phyloP scores from a whole-genome alignment of 768 basidiomycete species.

The Neoboletus brunneissimus region DNA sequence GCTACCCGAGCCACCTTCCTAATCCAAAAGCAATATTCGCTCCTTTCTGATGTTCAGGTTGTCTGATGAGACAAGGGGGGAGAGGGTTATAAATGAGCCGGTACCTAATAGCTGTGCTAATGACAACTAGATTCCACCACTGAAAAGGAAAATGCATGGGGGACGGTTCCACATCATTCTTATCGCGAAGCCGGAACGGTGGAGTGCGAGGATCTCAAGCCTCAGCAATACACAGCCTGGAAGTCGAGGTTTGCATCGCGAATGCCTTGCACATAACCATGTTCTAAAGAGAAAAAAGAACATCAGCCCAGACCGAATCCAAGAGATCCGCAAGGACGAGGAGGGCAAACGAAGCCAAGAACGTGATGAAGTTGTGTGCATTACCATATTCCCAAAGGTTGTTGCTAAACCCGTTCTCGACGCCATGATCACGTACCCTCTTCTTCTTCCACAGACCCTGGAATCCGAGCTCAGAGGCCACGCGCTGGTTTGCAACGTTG shows the following conservation, averaged over 20 bases:
- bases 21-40: too few species aligned
- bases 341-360: not conserved
- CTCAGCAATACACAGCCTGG: constrained; percentile 32
- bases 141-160: not conserved
- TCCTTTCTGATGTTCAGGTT: too few species aligned
- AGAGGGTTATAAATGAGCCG: not conserved
- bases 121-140: not conserved
- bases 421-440: constrained; percentile 44
- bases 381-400: constrained; percentile 68
- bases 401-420: constrained; percentile 35
- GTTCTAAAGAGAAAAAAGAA: constrained; percentile 38
- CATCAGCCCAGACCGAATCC: not conserved
- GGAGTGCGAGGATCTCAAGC: not conserved
- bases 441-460: constrained; percentile 54
- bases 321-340: not conserved
- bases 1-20: too few species aligned
- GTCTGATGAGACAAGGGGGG: too few species aligned
- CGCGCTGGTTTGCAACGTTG: constrained; percentile 12
- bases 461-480: constrained; percentile 62
- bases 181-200: not conserved
- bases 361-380: constrained; percentile 5
- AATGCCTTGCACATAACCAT: constrained; percentile 60
- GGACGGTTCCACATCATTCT: not conserved
- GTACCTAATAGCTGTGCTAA: not conserved
- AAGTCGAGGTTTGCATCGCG: constrained; percentile 42